Conservation (phyloP, 75 land plant genomes). For the Selaginella moellendorffii region DNA sequence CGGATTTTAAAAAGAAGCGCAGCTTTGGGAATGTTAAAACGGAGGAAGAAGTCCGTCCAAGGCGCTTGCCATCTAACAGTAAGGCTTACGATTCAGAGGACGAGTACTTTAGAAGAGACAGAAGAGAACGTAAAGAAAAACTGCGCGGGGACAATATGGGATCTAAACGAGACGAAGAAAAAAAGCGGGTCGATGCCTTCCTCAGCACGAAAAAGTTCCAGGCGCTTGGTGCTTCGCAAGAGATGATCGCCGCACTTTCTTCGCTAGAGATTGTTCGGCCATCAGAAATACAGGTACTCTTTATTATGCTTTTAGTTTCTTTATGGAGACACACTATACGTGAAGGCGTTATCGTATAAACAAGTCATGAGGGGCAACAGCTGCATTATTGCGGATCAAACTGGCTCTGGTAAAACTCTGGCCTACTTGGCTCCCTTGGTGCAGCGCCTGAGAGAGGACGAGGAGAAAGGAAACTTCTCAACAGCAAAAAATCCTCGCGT, state of each 20-base stretch:
- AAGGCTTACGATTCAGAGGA: not conserved
- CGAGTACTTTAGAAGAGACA: not conserved
- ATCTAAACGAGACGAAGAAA: slow-evolving; percentile 1
- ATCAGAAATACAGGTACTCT: slow-evolving; percentile 79
- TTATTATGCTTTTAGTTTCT: not conserved
- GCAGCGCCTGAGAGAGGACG: slow-evolving; percentile 68
- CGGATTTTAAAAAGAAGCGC: not conserved
- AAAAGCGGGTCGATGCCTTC: slow-evolving; percentile 27
- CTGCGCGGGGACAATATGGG: not conserved
- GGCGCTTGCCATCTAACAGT: not conserved
- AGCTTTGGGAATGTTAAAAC: no score
- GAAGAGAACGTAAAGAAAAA: not conserved
- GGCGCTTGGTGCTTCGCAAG: slow-evolving; percentile 68
- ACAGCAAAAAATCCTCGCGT: slow-evolving; percentile 47
- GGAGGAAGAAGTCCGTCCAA: not conserved
- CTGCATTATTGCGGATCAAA: slow-evolving; percentile 93
- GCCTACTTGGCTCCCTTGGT: slow-evolving; percentile 82
- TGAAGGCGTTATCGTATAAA: slow-evolving; percentile 73
- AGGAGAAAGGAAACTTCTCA: slow-evolving; percentile 53
- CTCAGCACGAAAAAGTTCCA: slow-evolving; percentile 60
- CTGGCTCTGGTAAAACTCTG: slow-evolving; percentile 96
- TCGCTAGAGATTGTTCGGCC: slow-evolving; percentile 33
- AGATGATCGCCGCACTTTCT: slow-evolving; percentile 43
- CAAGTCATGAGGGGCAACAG: slow-evolving; percentile 51
- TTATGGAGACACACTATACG: slow-evolving; percentile 30